A percentile compares a stretch with the other conserved stretches of the same genome.
phyloP scores from a whole-genome alignment of 1,139 yeast species.

The Candida freyschussii region DNA sequence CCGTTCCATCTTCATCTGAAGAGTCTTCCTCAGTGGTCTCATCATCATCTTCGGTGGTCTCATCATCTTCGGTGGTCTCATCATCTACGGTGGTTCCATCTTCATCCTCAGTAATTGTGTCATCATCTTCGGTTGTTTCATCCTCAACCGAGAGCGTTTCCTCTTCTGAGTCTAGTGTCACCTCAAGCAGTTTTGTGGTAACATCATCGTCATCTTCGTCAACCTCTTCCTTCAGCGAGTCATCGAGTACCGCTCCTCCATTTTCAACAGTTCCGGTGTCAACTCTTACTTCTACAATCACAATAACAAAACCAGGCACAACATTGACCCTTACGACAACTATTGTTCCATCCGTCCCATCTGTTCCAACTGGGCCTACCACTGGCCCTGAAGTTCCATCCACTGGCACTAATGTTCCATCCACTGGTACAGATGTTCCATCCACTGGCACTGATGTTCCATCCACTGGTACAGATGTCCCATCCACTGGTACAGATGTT shows the following conservation, averaged over 20 bases:
- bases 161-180: not conserved
- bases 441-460: no score
- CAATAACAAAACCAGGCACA: constrained; percentile 4
- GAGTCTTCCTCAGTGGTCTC: constrained; percentile 1
- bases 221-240: not conserved
- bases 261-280: not conserved
- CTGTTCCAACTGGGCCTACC: no score
- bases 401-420: no score
- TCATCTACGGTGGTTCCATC: constrained; percentile 1
- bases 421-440: no score
- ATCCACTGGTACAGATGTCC: no score
- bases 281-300: constrained; percentile 1
- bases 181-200: not conserved
- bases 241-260: not conserved
- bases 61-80: constrained; percentile 2
- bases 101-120: constrained; percentile 1
- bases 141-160: constrained; percentile 1
- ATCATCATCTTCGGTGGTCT: constrained; percentile 2
- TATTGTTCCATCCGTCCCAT: no score
- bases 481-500: no score
- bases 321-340: constrained; percentile 13
- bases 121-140: not conserved
- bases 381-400: no score
- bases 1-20: not conserved
- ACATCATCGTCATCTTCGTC: not conserved